Base-by-base conservation (phyloP, 805 yeast species). In the Candida yuanshanica region DNA sequence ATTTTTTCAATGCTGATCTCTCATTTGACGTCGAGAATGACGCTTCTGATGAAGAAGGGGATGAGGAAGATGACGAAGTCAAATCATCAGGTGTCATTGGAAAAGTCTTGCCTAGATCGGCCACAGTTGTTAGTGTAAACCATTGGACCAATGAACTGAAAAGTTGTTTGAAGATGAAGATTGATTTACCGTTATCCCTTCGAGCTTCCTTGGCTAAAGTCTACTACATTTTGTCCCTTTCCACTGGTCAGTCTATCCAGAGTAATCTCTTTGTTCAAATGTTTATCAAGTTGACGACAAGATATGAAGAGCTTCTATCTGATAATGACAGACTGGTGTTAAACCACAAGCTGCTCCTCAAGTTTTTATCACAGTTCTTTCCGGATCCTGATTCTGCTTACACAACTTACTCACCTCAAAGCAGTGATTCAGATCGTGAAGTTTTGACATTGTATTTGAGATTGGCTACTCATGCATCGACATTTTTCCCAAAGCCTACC, bases 91-190 rank as follows among this genome's bases (percentile, higher is more conserved):
- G 69, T 38, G 58, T 63, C 17, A 81, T 81, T 36, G 80, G 82
- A 44, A 80, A 79, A 48, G 71, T 78, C 9, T 70, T 81, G 1
- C 77, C 83, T 2, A 71, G 74, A 49, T 77, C 87, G 1, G 83
- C 93, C 0, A 77, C 93, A 0, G 81, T 86, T 7, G 79, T 84
- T 7, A 74, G 81, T 35, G 82, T 88, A 7, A 73, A 81, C 39
- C 85, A 83, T 44, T 90, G 96, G 95, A 83, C 96, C 0, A 80
- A 83, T 40, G 97, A 89, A 58, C 69, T 91, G 47, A 74, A 77
- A 38, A 81, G 83, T 32, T 83, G 96, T 75, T 59, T 88, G 40
- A 75, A 75, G 51, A 81, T 83, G 78, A 85, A 86, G 52, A 79
- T 83, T 52, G 83, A 83, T 39, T 71, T 91, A 65, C 97, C 99